These are phyloP conservation scores for Hydnomerulius pinastri DNA, from an alignment of 768 basidiomycete species.

Conservation along the genomic window DNA sequence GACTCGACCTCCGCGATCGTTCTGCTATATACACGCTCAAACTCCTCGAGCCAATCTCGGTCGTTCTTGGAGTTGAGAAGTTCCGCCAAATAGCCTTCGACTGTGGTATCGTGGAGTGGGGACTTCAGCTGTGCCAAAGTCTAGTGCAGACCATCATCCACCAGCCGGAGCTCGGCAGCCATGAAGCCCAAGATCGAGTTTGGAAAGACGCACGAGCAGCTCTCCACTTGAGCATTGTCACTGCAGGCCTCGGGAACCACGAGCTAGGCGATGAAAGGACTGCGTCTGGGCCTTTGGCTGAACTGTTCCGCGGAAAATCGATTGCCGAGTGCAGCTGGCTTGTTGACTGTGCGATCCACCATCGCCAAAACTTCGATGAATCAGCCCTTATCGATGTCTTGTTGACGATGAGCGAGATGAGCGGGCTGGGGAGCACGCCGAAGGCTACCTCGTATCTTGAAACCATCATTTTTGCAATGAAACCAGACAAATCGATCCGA, in stretches of 20 bases:
- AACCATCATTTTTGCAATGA: conserved; percentile 5
- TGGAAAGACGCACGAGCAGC: conserved; percentile 5
- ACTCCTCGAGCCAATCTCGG: conserved; percentile 1
- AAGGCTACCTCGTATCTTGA: background rate
- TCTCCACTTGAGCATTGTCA: conserved; percentile 4
- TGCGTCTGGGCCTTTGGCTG: background rate
- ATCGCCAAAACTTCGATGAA: background rate
- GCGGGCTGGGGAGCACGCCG: background rate
- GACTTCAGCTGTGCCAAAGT: background rate
- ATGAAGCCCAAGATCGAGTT: background rate
- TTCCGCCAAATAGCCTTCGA: conserved; percentile 2
- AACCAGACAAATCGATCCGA: background rate
- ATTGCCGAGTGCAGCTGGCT: conserved; percentile 4
- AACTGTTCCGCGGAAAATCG: background rate
- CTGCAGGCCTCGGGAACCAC: background rate
- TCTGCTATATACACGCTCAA: conserved; percentile 3
- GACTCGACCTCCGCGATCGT: conserved; percentile 1
- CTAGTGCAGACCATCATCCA: conserved; percentile 1
- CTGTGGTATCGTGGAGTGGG: conserved; percentile 3
- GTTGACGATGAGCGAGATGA: conserved; percentile 6
- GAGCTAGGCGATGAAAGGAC: background rate
- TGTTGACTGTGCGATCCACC: conserved; percentile 1
- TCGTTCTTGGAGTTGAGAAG: conserved; percentile 1
- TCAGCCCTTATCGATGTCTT: conserved; percentile 4
- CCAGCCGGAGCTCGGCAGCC: conserved; percentile 3